Percentiles rank a stretch among this genome's conserved stretches.
Conservation (phyloP, 495 filamentous ascomycete species). For the Endocarpon pusillum region DNA sequence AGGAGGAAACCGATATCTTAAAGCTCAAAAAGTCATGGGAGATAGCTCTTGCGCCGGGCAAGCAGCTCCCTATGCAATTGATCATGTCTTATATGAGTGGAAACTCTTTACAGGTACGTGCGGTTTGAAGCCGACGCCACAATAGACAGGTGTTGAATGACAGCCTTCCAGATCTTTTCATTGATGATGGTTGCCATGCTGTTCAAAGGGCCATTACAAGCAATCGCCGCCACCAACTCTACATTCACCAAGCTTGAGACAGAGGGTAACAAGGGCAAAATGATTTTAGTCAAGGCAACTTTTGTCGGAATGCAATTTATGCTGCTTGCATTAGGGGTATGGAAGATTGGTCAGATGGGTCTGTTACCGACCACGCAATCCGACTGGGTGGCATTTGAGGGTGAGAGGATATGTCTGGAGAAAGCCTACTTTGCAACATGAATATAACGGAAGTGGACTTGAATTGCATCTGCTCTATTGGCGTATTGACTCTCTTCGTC, state of each 20-base stretch:
- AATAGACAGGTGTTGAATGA: too few relatives aligned
- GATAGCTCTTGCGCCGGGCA: conserved; percentile 82
- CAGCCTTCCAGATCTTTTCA: too few relatives aligned
- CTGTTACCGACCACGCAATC: conserved; percentile 84
- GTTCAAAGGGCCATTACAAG: conserved; percentile 89
- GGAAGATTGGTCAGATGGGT: conserved; percentile 96
- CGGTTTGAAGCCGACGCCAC: too few relatives aligned
- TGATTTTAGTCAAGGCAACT: conserved; percentile 65
- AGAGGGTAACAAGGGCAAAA: conserved; percentile 49
- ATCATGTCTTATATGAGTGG: conserved; percentile 99
- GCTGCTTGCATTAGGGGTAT: conserved; percentile 70
- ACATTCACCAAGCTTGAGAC: conserved; percentile 82
- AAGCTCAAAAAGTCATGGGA: conserved; percentile 99
- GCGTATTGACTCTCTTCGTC: too few relatives aligned
- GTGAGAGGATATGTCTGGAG: conserved; percentile 58
- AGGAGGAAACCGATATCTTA: conserved; percentile 76
- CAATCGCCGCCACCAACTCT: conserved; percentile 56
- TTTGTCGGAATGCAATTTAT: conserved; percentile 78
- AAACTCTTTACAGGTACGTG: conserved; percentile 88
- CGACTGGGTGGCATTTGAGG: conserved; percentile 94
- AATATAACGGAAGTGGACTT: too few relatives aligned
- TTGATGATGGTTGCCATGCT: conserved; percentile 99
- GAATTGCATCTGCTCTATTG: too few relatives aligned
- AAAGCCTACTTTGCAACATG: conserved; percentile 38
- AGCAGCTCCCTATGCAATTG: conserved; percentile 90